phyloP scores from a whole-genome alignment of 257 asterid genomes.

The Fraxinus anomala region DNA sequence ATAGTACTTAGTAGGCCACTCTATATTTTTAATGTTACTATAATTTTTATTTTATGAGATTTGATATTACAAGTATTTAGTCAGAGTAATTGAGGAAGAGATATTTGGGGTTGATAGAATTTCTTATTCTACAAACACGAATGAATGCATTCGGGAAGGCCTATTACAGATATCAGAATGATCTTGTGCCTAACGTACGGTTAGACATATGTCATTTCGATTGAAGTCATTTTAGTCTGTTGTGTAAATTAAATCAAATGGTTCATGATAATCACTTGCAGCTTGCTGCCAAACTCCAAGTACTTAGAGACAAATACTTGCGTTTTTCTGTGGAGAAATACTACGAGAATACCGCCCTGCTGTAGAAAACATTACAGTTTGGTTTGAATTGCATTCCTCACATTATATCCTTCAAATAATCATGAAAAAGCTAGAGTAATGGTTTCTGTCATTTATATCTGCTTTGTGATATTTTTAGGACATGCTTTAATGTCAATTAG shows the following conservation, averaged over 20 bases:
- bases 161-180: conserved; percentile 71
- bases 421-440: conserved; percentile 11
- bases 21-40: background rate
- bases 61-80: conserved; percentile 48
- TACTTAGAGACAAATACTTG: conserved; percentile 87
- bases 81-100: conserved; percentile 97
- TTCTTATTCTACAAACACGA: conserved; percentile 86
- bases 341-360: conserved; percentile 69
- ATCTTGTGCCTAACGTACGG: conserved; percentile 88
- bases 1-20: background rate
- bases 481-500: conserved; percentile 47
- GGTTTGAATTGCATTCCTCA: conserved; percentile 23
- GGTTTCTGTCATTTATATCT: conserved; percentile 19
- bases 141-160: conserved; percentile 96
- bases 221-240: conserved; percentile 19
- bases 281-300: conserved; percentile 90
- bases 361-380: conserved; percentile 86
- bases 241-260: conserved; percentile 11
- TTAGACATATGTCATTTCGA: conserved; percentile 19
- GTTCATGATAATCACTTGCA: conserved; percentile 37
- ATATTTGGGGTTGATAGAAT: conserved; percentile 85
- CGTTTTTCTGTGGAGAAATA: conserved; percentile 83
- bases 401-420: conserved; percentile 12
- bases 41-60: conserved; percentile 16
- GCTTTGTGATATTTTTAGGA: conserved; percentile 30